Conservation (phyloP, 768 basidiomycete genomes). For the Lentinula guzmanii region DNA sequence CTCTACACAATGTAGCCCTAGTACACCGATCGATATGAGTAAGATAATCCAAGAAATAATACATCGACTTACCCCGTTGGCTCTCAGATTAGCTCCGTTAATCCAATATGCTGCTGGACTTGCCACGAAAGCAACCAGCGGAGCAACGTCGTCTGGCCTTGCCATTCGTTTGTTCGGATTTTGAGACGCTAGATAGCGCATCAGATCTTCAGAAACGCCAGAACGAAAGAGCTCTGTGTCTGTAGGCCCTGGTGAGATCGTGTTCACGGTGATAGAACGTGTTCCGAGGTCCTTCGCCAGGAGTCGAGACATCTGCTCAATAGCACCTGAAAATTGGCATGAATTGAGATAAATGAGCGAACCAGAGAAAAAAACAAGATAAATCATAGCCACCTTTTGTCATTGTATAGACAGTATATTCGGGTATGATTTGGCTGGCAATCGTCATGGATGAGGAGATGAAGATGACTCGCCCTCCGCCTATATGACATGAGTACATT, state of each 20-base stretch:
- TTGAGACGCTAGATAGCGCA: conserved; percentile 38
- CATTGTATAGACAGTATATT: conserved; percentile 44
- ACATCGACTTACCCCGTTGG: conserved; percentile 43
- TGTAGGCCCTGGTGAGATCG: conserved; percentile 48
- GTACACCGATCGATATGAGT: not conserved
- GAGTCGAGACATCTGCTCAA: conserved; percentile 53
- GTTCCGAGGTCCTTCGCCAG: conserved; percentile 54
- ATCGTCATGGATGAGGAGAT: conserved; percentile 46
- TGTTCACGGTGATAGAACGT: conserved; percentile 51
- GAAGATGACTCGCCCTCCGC: conserved; percentile 52
- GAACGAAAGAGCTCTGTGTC: conserved; percentile 51
- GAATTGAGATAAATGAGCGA: not conserved
- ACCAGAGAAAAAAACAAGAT: not conserved
- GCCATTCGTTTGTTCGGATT: conserved; percentile 43
- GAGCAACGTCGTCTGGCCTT: conserved; percentile 46
- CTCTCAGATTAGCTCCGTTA: conserved; percentile 50
- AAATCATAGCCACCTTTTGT: conserved; percentile 26
- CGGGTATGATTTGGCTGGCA: conserved; percentile 36
- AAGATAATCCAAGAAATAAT: not conserved
- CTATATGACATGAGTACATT: conserved; percentile 16
- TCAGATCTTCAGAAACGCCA: conserved; percentile 42
- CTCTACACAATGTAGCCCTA: not conserved
- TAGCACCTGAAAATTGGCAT: conserved; percentile 29
- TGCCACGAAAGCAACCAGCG: conserved; percentile 46
- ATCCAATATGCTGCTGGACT: conserved; percentile 51